Base-by-base conservation (phyloP, 192 early-diverging fungal species). In the Glomus cerebriforme region DNA sequence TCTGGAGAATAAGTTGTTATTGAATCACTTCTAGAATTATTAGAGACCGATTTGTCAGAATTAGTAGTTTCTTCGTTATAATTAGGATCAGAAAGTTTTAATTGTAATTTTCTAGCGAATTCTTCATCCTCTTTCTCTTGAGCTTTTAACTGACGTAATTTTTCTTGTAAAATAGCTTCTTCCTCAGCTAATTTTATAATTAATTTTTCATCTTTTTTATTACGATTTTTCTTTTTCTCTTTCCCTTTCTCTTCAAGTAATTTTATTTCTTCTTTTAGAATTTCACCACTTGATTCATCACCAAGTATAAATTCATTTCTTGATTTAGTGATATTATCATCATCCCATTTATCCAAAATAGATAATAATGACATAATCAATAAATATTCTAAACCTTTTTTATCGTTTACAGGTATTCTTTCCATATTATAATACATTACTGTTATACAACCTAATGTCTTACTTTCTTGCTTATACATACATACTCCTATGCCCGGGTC, bases 41-140 rank as follows among this genome's bases (percentile, higher is more conserved):
- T 54, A 22, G 49, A 54, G 1, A 17, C 22, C 1, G 49, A n/a
- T 17, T 54, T 54, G 1, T 12, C 19, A 5, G 19, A 3, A 19
- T 54, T 19, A n/a, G 49, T 22, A 3, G 17, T 54, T 54, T 54
- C 49, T 7, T 54, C 19, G 6, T 54, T 54, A 19, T 54, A 54
- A 54, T 54, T 54, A 54, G 49, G 49, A 54, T 54, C 19, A 17
- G 49, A 22, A 54, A 22, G 19, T 54, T 22, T 54, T 54, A 54
- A 54, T 54, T n/a, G 24, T 45, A 76, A 24, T 62, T 49, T 35
- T 43, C 59, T 76, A 5, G 75, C 75, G 34, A 6, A 76, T 43
- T 76, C 75, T 64, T 76, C 75, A 64, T 76, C 75, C 1, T 10
- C 34, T 37, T 76, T 76, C 32, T 76, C 75, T 76, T 76, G 75